These are phyloP conservation scores for Haematococcus lacustris DNA, from an alignment of 139 green algal species.

Conservation along the genomic window DNA sequence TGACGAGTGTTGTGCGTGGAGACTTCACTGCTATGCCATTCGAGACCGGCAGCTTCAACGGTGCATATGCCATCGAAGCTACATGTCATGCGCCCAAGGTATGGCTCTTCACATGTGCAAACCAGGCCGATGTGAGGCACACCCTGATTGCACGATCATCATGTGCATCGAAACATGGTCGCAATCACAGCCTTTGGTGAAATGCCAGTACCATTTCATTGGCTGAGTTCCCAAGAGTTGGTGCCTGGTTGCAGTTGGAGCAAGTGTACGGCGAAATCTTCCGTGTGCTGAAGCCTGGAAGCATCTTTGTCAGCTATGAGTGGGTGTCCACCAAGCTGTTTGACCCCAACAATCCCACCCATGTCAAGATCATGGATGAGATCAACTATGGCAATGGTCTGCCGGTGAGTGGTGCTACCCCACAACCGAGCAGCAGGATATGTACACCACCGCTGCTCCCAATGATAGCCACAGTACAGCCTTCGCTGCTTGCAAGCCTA, in stretches of 20 bases:
- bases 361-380: conserved; percentile 89
- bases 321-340: conserved; percentile 89
- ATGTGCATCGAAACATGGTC: too few species aligned
- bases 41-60: conserved; percentile 76
- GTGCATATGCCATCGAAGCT: conserved; percentile 91
- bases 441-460: too few species aligned
- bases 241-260: conserved; percentile 48
- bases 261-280: conserved; percentile 86
- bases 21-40: conserved; percentile 96
- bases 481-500: too few species aligned
- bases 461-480: too few species aligned
- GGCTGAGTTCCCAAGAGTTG: too few species aligned
- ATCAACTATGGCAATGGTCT: conserved; percentile 98
- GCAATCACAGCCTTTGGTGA: too few species aligned
- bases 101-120: not conserved
- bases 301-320: conserved; percentile 87
- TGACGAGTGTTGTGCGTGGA: conserved; percentile 79
- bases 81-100: conserved; percentile 92
- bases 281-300: conserved; percentile 90
- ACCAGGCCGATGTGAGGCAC: too few species aligned
- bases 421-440: too few species aligned
- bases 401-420: conserved; percentile 61
- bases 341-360: conserved; percentile 72
- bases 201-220: too few species aligned
- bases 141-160: too few species aligned